Conservation (phyloP, 257 asterid genomes). For the Fraxinus pennsylvanica region DNA sequence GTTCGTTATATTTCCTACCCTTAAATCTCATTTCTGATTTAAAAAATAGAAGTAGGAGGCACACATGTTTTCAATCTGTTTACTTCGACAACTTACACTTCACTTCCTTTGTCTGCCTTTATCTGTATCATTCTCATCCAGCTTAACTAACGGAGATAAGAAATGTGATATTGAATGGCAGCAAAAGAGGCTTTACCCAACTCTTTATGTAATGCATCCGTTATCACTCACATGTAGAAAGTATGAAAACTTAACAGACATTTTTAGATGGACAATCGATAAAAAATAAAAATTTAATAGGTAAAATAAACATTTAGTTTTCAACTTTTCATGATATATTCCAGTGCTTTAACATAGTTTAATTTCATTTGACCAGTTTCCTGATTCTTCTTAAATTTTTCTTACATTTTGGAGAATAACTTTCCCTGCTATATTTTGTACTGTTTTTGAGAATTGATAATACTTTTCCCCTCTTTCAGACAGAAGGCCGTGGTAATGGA, state of each 20-base stretch:
- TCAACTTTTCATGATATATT: not conserved
- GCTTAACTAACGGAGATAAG: not conserved
- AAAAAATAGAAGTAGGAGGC: not conserved
- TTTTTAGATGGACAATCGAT: slow-evolving; percentile 9
- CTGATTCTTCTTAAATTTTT: not conserved
- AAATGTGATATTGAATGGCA: not conserved
- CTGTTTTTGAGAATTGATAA: slow-evolving; percentile 9
- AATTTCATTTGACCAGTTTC: slow-evolving; percentile 13
- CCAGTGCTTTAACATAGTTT: slow-evolving; percentile 6
- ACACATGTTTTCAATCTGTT: not conserved
- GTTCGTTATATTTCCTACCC: slow-evolving; percentile 46
- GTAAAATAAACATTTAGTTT: not conserved
- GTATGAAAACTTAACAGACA: not conserved
- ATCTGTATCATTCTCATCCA: slow-evolving; percentile 17
- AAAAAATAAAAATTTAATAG: slow-evolving; percentile 10
- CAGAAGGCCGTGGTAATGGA: slow-evolving; percentile 68
- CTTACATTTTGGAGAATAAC: not conserved
- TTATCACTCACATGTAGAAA: not conserved
- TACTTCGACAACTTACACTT: slow-evolving; percentile 4
- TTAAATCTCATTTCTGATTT: slow-evolving; percentile 14
- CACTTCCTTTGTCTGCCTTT: not conserved
- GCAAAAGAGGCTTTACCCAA: not conserved
- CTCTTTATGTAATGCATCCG: not conserved
- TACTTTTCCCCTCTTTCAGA: slow-evolving; percentile 46
- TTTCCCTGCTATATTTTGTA: slow-evolving; percentile 5